A percentile compares a stretch with the other conserved stretches of the same genome.
Evolutionary conservation across 345 rosid species (phyloP).

Genomic region (Citrus glauca): DNA sequence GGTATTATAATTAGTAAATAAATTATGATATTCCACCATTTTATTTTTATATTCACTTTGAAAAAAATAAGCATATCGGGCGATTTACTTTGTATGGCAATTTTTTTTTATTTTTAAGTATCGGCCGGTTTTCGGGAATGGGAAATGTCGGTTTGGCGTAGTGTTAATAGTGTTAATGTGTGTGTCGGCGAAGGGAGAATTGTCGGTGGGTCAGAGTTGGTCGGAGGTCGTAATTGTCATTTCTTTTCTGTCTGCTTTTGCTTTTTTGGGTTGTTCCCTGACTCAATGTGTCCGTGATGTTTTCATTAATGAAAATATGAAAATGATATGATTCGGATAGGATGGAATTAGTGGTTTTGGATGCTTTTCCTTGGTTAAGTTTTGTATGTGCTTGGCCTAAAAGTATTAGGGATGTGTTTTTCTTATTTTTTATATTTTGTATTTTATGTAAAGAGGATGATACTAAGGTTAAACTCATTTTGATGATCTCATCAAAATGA

Average conservation of each 20-base stretch:
- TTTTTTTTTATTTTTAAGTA: not conserved
- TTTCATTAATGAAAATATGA: not conserved
- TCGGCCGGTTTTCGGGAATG: not conserved
- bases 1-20: too few species aligned
- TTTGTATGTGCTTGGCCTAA: not conserved
- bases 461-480: too few species aligned
- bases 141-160: not conserved
- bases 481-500: too few species aligned
- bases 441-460: too few species aligned
- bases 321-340: not conserved
- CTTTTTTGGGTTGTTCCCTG: not conserved
- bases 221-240: constrained; percentile 17
- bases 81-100: not conserved
- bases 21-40: too few species aligned
- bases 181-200: not conserved
- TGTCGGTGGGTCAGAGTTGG: constrained; percentile 27
- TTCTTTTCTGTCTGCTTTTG: not conserved
- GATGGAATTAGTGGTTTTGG: constrained; percentile 1
- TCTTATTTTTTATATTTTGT: too few species aligned
- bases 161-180: not conserved
- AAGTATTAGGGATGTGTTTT: not conserved
- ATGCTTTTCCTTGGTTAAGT: too few species aligned
- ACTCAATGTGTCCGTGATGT: not conserved
- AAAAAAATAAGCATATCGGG: not conserved
- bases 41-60: too few species aligned